Base-by-base conservation (phyloP, 106 monocot species). In the Iris macrosiphon region DNA sequence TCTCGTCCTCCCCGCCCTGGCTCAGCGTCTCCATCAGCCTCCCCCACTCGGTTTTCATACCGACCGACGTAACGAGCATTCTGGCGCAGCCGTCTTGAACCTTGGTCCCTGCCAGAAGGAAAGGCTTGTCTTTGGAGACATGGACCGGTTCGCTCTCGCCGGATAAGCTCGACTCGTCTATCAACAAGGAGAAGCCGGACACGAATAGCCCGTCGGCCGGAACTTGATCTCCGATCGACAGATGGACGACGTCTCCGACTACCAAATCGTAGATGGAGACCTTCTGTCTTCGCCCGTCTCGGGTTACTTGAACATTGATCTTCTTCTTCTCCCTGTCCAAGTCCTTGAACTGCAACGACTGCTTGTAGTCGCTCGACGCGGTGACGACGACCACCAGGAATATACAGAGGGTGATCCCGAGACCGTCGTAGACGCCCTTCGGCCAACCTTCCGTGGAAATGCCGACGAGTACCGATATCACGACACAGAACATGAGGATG, bases 31-130 rank as follows among this genome's bases (percentile, higher is more conserved):
- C 74, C 80, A 78, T 90, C 38, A 90, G 35, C 20, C 58, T 74
- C 28, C 90, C 84, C 90, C 90, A 90, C 39, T 85, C 84, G 25
- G 85, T 90, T 28, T 43, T 77, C 90, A 90, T 90, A 26, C 90
- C 90, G 20, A 90, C 90, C 25, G 85, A 57, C n/a, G 71, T 78
- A 7, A 85, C 80, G 23, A 90, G 62, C 90, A 90, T 90, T 55
- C 69, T 90, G 11, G 74, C 90, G 16, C 75, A 78, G 1, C 90
- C 90, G 57, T 90, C 90, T 63, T 90, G 90, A 25, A 90, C 85
- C 72, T 75, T 90, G 34, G 84, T 81, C 29, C 90, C 90, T 42
- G 84, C 76, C 28, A 90, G 65, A 53, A 90, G 81, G 57, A 85
- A 90, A 18, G 90, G 90, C 48, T 72, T 90, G 8, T 90, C 78